A percentile compares a stretch with the other conserved stretches of the same genome.
These are phyloP conservation scores for Fusarium keratoplasticum DNA, from an alignment of 2,329 filamentous ascomycete genomes.

Conservation along the genomic window DNA sequence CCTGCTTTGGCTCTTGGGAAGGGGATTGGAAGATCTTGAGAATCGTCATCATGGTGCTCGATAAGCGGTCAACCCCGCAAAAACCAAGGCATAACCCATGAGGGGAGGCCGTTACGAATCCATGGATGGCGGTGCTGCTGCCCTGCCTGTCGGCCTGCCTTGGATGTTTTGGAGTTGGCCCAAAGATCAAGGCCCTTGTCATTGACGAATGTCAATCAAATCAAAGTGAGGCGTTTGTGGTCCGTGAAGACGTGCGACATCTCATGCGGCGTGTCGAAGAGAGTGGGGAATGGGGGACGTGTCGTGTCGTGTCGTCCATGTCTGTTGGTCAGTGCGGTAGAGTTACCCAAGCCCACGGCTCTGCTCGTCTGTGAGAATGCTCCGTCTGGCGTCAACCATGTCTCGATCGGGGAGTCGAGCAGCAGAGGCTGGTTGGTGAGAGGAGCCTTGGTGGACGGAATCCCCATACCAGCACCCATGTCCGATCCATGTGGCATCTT, in stretches of 20 bases:
- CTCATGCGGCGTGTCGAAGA: background rate
- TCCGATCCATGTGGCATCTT: constrained; percentile 29
- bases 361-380: background rate
- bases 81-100: background rate
- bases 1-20: background rate
- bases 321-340: constrained; percentile 15
- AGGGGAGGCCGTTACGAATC: constrained; percentile 3
- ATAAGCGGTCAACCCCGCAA: constrained; percentile 21
- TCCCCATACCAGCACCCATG: constrained; percentile 35
- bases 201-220: constrained; percentile 10
- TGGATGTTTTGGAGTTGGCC: constrained; percentile 1
- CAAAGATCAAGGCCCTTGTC: constrained; percentile 8
- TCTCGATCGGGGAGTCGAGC: background rate
- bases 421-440: background rate
- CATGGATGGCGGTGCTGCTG: constrained; percentile 5
- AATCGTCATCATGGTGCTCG: constrained; percentile 13
- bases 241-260: constrained; percentile 27
- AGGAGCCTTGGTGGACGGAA: background rate
- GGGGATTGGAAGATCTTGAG: constrained; percentile 12
- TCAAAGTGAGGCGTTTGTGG: constrained; percentile 24
- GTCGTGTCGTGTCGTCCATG: background rate
- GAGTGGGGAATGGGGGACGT: background rate
- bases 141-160: background rate
- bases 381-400: background rate
- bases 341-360: constrained; percentile 1